Base-by-base conservation (phyloP, 163 green algal species). In the Prototheca cutis region DNA sequence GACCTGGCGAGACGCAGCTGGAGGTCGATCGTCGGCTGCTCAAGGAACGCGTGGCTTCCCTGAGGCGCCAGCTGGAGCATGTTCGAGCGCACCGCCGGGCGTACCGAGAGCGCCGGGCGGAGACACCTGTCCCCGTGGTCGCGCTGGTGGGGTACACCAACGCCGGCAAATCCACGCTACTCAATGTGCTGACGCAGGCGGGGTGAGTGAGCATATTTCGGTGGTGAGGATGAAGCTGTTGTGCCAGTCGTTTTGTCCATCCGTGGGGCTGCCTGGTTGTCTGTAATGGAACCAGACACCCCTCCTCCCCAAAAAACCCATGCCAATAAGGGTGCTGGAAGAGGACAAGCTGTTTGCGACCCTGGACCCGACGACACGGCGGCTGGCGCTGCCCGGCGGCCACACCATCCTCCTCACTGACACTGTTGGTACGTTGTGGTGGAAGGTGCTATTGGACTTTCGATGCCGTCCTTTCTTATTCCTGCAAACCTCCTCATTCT, bases 1-100 rank as follows among this genome's bases (percentile, higher is more conserved):
- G 94, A n/a, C n/a, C n/a, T 85, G 91, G 91, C 53, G 92, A 98
- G 80, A 97, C 95, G 80, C 92, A 98, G 80, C 93, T 94, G 39
- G 92, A 97, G 74, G 84, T 97, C 21, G 92, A 98, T 70, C 91
- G 90, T 73, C 88, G 91, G 1, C 66, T 98, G 57, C 75, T 98
- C 56, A 61, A 83, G 27, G 65, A 47, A 3, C 68, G 66, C 32
- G 74, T 78, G 54, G 71, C 72, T 1, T 24, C 30, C 39, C 73
- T 82, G 48, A 40, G 63, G 6, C n/a, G 24, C 15, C 64, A 70
- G 15, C 45, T 83, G 3, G 76, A 83, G 17, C 63, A 83, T 32
- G 73, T 68, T 40, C 21, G 54, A 29, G 0, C 66, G 4, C 85
- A 95, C 61, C 74, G 90, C 18, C 61, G 76, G 30, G 75, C 83